Percentiles rank a stretch among this genome's conserved stretches.
These are phyloP conservation scores for Diplodia seriata DNA, from an alignment of 2,329 filamentous ascomycete species.

Conservation along the genomic window DNA sequence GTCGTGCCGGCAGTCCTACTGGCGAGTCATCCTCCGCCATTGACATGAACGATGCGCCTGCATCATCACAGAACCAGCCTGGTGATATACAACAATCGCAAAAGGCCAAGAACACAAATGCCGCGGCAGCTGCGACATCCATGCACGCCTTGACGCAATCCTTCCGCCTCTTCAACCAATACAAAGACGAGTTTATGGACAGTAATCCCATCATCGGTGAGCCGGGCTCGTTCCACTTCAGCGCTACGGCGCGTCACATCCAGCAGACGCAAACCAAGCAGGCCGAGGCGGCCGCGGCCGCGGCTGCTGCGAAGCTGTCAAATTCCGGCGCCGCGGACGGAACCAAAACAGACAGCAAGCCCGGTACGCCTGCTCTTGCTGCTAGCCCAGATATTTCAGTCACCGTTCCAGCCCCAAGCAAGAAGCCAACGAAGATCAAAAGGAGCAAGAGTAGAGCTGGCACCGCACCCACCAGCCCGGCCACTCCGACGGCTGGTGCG, in stretches of 20 bases:
- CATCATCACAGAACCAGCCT: slow-evolving; percentile 31
- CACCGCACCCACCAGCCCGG: slow-evolving; percentile 44
- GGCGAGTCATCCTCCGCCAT: slow-evolving; percentile 36
- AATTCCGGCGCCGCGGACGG: slow-evolving; percentile 35
- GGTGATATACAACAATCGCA: slow-evolving; percentile 1
- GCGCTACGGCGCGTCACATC: slow-evolving; percentile 52
- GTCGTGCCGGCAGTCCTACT: slow-evolving; percentile 48
- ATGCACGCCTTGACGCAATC: slow-evolving; percentile 50
- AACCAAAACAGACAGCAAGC: slow-evolving; percentile 21
- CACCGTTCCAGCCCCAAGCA: slow-evolving; percentile 4
- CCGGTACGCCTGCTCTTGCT: slow-evolving; percentile 14
- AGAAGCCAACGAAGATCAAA: slow-evolving; percentile 44
- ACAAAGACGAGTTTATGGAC: slow-evolving; percentile 68
- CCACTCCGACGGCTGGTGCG: slow-evolving; percentile 11
- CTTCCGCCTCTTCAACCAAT: slow-evolving; percentile 59
- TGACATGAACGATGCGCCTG: slow-evolving; percentile 36
- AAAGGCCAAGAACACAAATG: slow-evolving; percentile 20
- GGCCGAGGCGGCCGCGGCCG: slow-evolving; percentile 41
- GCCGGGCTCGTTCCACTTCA: slow-evolving; percentile 67
- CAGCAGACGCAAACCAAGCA: slow-evolving; percentile 48
- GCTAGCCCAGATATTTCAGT: slow-evolving; percentile 11
- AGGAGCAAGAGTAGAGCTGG: slow-evolving; percentile 49
- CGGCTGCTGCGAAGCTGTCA: slow-evolving; percentile 43
- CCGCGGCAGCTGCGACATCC: slow-evolving; percentile 39
- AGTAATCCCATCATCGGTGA: slow-evolving; percentile 69